Base-by-base conservation (phyloP, 805 yeast species). In the Isabelozyma heimii region DNA sequence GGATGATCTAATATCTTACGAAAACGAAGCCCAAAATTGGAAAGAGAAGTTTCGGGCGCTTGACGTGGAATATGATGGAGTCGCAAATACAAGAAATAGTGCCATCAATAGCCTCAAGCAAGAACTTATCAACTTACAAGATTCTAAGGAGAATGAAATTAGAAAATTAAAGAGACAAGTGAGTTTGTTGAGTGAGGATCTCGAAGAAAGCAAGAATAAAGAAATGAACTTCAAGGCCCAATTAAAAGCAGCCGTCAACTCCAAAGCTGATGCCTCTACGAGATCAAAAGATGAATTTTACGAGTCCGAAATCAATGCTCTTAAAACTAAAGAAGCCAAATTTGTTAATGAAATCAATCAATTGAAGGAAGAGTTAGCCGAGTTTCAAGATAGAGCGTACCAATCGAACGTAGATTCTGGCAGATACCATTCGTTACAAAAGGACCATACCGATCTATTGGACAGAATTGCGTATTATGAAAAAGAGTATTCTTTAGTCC, bases 381-480 rank as follows among this genome's bases (percentile, higher is more conserved):
- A 60, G 45, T 53, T 69, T 9, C 66, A 63, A 48, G 60, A 55
- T 35, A 62, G 60, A 42, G 41, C 58, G 26, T 58, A 55, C 53
- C 54, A 54, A 3, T 49, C 43, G n/a, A 55, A 56, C 26, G 39
- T 53, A 3, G 57, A 49, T 24, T 41, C 61, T 5, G 54, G 55
- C 35, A 45, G 47, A 15, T 7, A 53, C 4, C 37, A 30, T 8
- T 44, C 49, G 20, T 35, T 65, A 14, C 56, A 58, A 43, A 50
- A 53, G n/a, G 59, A 52, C 42, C 48, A 46, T n/a, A 45, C 47
- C 9, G 64, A 67, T n/a, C 48, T 67, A 17, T 50, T 59, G 14
- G 63, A 63, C 12, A 61, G 61, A 37, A 54, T 69, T 9, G 50
- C 53, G 8, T 63, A 52, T 49, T 67, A 63, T 47, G 72, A 67